Evolutionary conservation across 441 rosid genomes (phyloP).

Genomic region (Adansonia rubrostipa): DNA sequence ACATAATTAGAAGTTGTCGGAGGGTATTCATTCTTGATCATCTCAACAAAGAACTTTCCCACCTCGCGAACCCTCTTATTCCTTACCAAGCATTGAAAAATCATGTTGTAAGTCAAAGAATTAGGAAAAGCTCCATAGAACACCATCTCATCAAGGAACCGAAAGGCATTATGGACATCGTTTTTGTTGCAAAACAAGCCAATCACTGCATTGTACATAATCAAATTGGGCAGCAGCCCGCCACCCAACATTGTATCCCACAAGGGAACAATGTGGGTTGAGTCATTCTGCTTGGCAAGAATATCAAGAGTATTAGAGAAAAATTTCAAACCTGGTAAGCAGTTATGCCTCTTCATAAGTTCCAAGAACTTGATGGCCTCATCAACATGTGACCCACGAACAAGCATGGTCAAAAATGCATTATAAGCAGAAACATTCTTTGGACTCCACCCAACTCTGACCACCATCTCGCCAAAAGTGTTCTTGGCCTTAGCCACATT

Average conservation of each 20-base stretch:
- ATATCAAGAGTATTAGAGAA: slow-evolving; percentile 52
- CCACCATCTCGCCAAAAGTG: slow-evolving; percentile 56
- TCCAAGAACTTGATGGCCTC: slow-evolving; percentile 52
- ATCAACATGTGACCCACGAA: slow-evolving; percentile 36
- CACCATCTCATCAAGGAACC: slow-evolving; percentile 57
- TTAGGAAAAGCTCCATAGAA: slow-evolving; percentile 59
- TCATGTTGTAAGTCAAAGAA: slow-evolving; percentile 50
- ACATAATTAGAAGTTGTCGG: slow-evolving; percentile 51
- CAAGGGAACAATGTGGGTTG: slow-evolving; percentile 29
- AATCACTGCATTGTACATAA: slow-evolving; percentile 54
- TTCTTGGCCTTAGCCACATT: slow-evolving; percentile 48
- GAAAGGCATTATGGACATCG: slow-evolving; percentile 42
- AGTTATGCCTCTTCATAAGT: slow-evolving; percentile 52
- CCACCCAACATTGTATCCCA: slow-evolving; percentile 53
- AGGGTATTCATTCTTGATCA: slow-evolving; percentile 58
- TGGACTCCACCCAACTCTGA: slow-evolving; percentile 47
- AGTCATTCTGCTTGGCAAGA: slow-evolving; percentile 48
- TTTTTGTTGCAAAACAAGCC: slow-evolving; percentile 50
- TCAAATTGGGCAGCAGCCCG: slow-evolving; percentile 50
- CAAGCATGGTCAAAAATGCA: slow-evolving; percentile 45
- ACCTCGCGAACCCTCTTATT: slow-evolving; percentile 50
- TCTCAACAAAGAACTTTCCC: slow-evolving; percentile 53
- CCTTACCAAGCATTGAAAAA: slow-evolving; percentile 52
- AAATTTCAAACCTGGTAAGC: slow-evolving; percentile 58
- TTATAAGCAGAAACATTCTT: slow-evolving; percentile 41